Evolutionary conservation across 257 asterid genomes (phyloP).

Genomic region (Solanum sejunctum): DNA sequence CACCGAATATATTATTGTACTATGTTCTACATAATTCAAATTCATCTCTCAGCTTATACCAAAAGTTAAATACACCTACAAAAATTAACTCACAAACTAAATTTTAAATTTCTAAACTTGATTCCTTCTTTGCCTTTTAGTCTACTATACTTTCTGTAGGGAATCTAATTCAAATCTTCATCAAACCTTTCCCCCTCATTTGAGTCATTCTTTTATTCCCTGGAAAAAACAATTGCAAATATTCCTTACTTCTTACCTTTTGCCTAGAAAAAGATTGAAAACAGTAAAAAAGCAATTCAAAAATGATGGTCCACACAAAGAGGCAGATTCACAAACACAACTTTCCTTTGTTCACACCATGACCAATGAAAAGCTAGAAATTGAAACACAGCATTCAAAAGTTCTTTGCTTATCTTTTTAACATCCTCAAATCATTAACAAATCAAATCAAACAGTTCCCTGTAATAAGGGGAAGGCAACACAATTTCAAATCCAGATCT

Average conservation of each 20-base stretch:
- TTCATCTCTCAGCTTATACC: background rate
- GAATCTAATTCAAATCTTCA: conserved; percentile 1
- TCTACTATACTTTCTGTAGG: background rate
- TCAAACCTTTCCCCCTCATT: background rate
- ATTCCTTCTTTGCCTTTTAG: background rate
- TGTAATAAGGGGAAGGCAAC: background rate
- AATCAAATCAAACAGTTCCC: background rate
- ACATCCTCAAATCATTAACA: background rate
- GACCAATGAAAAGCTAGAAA: background rate
- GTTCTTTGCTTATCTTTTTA: background rate
- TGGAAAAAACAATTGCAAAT: background rate
- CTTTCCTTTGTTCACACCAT: background rate
- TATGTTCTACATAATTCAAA: background rate
- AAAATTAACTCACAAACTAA: background rate
- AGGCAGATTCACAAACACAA: background rate
- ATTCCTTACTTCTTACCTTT: background rate
- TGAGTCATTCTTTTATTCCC: background rate
- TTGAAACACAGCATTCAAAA: background rate
- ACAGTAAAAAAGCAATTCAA: background rate
- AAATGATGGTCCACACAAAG: background rate
- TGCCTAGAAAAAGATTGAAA: background rate
- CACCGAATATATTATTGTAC: too few species aligned
- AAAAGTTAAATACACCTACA: background rate
- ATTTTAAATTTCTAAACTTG: background rate
- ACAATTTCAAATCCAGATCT: background rate